Evolutionary conservation across 495 filamentous ascomycete genomes (phyloP), one percentile per base, ranked within the genome.

Genomic region (Penicillium daleae): DNA sequence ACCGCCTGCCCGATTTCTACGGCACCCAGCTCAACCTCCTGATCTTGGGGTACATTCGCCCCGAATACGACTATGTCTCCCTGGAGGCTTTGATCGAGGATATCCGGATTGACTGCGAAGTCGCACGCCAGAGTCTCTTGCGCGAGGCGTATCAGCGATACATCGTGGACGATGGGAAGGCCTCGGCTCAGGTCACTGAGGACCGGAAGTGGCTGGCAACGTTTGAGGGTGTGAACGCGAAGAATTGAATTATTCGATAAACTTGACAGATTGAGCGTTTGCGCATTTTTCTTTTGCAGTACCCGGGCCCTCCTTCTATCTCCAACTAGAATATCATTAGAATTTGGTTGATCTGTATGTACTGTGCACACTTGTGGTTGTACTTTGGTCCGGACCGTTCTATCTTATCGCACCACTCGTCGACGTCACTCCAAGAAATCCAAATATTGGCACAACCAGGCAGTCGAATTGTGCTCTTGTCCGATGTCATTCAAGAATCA

Each of bases 21-120:
- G 89, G 82, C 48, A 84, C 82, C 7, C 79, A 83, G 53, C 89
- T 99, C 80, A 87, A 91, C 54, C 80, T 98, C 6, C 66, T 90
- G 24, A 84, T 99, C 61, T 72, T 93, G 58, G 95, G 95, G 17
- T 98, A 89, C 74, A 92, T 99, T 40, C 86, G 95, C 42, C 88
- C 90, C 12, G 95, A 99, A 71, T 87, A 84, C 68, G 92, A 98
- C 74, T 99, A 99, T 77, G 84, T 88, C 32, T 87, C 84, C 52
- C 79, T 91, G 68, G 93, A 98, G 57, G 87, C 87, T 27, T 73
- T 99, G 73, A 86, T 97, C 39, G 85, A 89, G 66, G 95, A 99
- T 77, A 99, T 99, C 65, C 82, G 84, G 60, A 78, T 89, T 56
- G 95, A 99, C 77, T 93, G 94, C 69, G 87, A 91, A 70, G 93